Percentiles rank a stretch among this genome's conserved stretches.
These are phyloP conservation scores for Pestalotiopsis sp. DNA, from an alignment of 2,329 filamentous ascomycete genomes.

Conservation along the genomic window DNA sequence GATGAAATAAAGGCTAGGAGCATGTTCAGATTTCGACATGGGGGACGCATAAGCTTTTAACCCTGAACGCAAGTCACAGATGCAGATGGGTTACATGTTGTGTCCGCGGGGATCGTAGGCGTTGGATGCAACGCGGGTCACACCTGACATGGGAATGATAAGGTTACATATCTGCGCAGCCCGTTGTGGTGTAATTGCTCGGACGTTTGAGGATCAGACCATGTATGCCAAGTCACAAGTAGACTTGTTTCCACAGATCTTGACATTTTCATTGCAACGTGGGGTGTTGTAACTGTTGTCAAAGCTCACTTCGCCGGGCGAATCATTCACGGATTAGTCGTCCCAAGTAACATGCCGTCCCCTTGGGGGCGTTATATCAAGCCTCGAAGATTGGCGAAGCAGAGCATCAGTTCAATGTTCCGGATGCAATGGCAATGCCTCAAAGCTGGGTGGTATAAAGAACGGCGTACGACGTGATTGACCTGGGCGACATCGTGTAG, in stretches of 20 bases:
- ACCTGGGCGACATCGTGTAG: background rate
- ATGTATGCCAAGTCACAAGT: background rate
- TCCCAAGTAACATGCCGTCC: background rate
- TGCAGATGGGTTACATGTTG: background rate
- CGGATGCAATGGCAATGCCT: background rate
- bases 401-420: background rate
- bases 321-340: background rate
- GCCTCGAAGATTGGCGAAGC: background rate
- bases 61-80: background rate
- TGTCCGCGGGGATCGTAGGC: background rate
- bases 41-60: slow-evolving; percentile 8
- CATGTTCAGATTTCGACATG: background rate
- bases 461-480: background rate
- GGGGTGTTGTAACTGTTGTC: background rate
- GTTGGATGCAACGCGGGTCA: background rate
- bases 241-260: background rate
- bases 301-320: background rate
- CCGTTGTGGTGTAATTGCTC: background rate
- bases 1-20: background rate
- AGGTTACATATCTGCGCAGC: background rate
- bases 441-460: too few species aligned
- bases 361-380: background rate
- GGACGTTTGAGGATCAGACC: background rate
- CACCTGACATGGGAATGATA: background rate
- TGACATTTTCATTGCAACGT: background rate